These are phyloP conservation scores for Butyriboletus loyo DNA, from an alignment of 768 basidiomycete genomes.

Conservation along the genomic window DNA sequence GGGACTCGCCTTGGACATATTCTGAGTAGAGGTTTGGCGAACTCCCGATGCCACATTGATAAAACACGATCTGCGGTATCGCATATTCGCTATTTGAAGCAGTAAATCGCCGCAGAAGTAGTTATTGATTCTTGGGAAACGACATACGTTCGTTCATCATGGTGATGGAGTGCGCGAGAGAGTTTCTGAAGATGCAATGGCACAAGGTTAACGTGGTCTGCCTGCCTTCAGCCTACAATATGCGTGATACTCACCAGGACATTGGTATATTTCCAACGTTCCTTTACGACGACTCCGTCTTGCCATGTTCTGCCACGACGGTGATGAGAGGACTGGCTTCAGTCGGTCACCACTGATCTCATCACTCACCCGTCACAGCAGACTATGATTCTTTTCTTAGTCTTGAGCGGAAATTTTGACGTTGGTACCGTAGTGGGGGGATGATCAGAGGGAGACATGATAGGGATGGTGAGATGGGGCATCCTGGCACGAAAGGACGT, in stretches of 20 bases:
- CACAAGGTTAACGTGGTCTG: neutral
- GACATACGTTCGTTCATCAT: slow-evolving; percentile 42
- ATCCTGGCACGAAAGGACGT: neutral
- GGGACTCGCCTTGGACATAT: slow-evolving; percentile 55
- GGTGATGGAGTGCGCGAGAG: slow-evolving; percentile 48
- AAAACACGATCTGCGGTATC: slow-evolving; percentile 63
- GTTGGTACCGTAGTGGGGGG: neutral
- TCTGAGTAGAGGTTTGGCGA: slow-evolving; percentile 55
- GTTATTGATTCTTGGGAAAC: neutral
- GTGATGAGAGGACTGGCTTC: slow-evolving; percentile 1
- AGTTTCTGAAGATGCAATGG: slow-evolving; percentile 40
- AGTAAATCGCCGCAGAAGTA: neutral
- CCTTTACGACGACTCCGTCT: slow-evolving; percentile 49
- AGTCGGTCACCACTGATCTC: neutral
- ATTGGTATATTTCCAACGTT: slow-evolving; percentile 53
- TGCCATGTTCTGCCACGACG: slow-evolving; percentile 59
- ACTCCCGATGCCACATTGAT: slow-evolving; percentile 61
- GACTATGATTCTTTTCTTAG: slow-evolving; percentile 61
- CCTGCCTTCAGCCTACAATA: neutral
- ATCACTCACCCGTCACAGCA: slow-evolving; percentile 70
- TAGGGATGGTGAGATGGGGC: neutral
- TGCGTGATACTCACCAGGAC: slow-evolving; percentile 41
- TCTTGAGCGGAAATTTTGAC: slow-evolving; percentile 5
- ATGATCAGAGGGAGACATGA: slow-evolving; percentile 14
- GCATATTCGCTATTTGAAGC: slow-evolving; percentile 29